These are phyloP conservation scores for Avena eriantha DNA, from an alignment of 176 grass and related monocot genomes.

Conservation along the genomic window DNA sequence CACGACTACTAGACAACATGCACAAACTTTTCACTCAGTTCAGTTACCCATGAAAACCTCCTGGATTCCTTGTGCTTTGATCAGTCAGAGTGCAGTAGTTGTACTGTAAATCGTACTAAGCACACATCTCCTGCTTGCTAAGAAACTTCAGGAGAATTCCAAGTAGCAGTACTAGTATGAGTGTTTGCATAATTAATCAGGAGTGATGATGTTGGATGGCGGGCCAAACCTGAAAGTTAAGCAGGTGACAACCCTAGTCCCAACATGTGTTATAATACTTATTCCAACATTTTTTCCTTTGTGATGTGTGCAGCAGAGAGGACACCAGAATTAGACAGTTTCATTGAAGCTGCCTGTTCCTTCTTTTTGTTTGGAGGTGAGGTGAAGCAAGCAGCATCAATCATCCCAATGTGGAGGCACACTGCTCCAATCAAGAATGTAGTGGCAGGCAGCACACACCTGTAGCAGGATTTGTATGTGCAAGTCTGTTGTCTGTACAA, in stretches of 20 bases:
- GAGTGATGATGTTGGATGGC: constrained; percentile 41
- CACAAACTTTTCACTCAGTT: constrained; percentile 56
- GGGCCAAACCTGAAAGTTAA: constrained; percentile 47
- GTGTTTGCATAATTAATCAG: constrained; percentile 44
- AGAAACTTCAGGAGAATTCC: constrained; percentile 34
- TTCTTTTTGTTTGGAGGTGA: constrained; percentile 66
- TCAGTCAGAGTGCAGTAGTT: constrained; percentile 27
- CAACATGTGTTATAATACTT: constrained; percentile 61
- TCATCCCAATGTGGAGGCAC: constrained; percentile 45
- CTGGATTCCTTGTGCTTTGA: constrained; percentile 46
- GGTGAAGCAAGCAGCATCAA: constrained; percentile 40
- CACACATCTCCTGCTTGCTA: constrained; percentile 5
- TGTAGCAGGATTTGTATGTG: not conserved
- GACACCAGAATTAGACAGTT: constrained; percentile 59
- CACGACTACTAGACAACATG: constrained; percentile 48
- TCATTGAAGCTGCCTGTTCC: constrained; percentile 57
- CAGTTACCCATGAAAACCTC: constrained; percentile 50
- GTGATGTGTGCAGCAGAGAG: constrained; percentile 42
- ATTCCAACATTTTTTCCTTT: constrained; percentile 47
- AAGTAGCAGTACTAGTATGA: not conserved
- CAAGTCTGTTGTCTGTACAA: constrained; percentile 1
- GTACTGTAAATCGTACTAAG: constrained; percentile 15
- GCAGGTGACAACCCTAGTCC: constrained; percentile 52
- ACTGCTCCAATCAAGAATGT: constrained; percentile 54
- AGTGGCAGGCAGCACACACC: constrained; percentile 14